Conservation (phyloP, 2,329 filamentous ascomycete species). For the Pseudogymnoascus sp. region DNA sequence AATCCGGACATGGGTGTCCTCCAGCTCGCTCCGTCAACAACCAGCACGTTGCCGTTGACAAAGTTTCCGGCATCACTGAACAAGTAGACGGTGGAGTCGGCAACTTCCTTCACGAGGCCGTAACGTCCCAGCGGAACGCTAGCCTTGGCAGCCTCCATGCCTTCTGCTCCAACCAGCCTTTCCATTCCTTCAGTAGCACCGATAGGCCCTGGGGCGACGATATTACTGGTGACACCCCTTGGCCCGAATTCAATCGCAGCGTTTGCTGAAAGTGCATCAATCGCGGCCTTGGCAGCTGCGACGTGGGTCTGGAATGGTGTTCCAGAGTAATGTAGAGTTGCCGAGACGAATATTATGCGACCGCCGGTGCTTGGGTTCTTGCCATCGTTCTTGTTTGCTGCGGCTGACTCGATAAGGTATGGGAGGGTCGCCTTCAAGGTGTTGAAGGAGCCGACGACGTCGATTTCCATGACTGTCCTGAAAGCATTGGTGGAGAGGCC, state of each 20-base stretch:
- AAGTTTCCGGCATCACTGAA: constrained; percentile 82
- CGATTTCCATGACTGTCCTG: constrained; percentile 93
- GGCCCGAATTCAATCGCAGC: constrained; percentile 88
- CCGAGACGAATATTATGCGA: constrained; percentile 82
- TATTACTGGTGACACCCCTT: constrained; percentile 75
- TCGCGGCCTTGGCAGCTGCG: constrained; percentile 81
- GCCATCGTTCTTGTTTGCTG: constrained; percentile 49
- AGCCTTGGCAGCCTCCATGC: constrained; percentile 25
- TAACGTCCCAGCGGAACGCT: constrained; percentile 65
- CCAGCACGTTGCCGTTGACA: constrained; percentile 73
- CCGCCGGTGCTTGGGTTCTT: constrained; percentile 57
- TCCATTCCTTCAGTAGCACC: constrained; percentile 74
- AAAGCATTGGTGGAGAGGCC: constrained; percentile 83
- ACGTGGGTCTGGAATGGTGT: constrained; percentile 82
- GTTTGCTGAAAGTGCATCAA: constrained; percentile 75
- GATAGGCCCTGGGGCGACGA: constrained; percentile 83
- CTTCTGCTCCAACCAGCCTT: constrained; percentile 37
- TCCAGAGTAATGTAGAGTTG: constrained; percentile 85
- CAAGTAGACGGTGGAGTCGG: constrained; percentile 83
- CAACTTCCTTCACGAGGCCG: constrained; percentile 78
- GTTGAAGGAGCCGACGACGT: constrained; percentile 88
- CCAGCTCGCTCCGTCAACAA: constrained; percentile 53
- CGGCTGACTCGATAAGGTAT: constrained; percentile 68
- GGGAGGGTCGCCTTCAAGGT: constrained; percentile 87
- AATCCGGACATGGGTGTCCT: constrained; percentile 1